phyloP scores from a whole-genome alignment of 108 stramenopile species.

The Pseudonitzschia pungens region DNA sequence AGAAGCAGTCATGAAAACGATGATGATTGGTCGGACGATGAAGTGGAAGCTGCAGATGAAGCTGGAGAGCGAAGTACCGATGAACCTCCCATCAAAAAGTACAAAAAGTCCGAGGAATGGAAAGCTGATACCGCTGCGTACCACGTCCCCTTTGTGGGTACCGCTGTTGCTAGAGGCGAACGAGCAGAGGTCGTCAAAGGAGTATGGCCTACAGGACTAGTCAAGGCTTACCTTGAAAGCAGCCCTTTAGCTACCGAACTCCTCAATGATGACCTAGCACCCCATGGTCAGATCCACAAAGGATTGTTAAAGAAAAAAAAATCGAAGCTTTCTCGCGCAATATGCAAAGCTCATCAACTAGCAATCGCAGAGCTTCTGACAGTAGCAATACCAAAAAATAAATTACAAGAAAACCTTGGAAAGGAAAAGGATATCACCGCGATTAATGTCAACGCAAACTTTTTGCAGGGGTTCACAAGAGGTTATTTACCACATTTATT shows the following conservation, averaged over 20 bases:
- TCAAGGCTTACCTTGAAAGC: constrained; percentile 63
- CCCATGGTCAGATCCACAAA: constrained; percentile 48
- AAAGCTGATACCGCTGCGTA: constrained; percentile 70
- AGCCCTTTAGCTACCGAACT: constrained; percentile 79
- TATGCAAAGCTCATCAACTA: constrained; percentile 43
- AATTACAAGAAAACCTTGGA: constrained; percentile 22
- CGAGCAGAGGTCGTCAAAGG: constrained; percentile 34
- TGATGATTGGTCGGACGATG: constrained; percentile 16
- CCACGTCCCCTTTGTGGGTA: constrained; percentile 84
- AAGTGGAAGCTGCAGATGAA: constrained; percentile 29
- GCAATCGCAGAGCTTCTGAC: constrained; percentile 50
- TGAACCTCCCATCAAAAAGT: constrained; percentile 38
- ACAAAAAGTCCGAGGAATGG: constrained; percentile 60
- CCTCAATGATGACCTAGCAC: constrained; percentile 48
- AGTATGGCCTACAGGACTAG: constrained; percentile 78
- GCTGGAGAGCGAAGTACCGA: constrained; percentile 14
- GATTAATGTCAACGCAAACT: constrained; percentile 10
- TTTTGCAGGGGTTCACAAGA: constrained; percentile 56
- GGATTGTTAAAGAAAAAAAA: constrained; percentile 35
- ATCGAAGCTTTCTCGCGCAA: constrained; percentile 31
- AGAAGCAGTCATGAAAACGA: constrained; percentile 21
- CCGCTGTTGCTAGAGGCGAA: constrained; percentile 68
- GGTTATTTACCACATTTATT: constrained; percentile 52
- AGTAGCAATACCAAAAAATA: constrained; percentile 49
- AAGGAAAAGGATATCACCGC: constrained; percentile 4